Conservation (phyloP, 345 rosid genomes). For the Raphanus raphanistrum region DNA sequence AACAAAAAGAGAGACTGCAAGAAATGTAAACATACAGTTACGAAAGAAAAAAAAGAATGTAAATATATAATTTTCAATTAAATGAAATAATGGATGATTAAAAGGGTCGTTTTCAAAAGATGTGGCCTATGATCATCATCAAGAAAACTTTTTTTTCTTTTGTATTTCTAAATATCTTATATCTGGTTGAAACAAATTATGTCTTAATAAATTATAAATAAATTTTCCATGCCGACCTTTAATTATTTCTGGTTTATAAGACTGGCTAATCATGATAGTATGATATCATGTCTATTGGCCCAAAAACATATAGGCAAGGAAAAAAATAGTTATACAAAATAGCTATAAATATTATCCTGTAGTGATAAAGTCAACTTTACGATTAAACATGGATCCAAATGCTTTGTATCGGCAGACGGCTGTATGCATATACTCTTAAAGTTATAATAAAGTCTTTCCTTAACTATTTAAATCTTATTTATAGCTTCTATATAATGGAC, state of each 20-base stretch:
- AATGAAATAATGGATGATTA: constrained; percentile 3
- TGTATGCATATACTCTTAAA: neutral
- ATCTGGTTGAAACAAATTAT: constrained; percentile 16
- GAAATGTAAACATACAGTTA: no score
- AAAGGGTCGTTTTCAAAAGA: constrained; percentile 29
- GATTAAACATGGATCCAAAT: neutral
- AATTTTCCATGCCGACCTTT: constrained; percentile 12
- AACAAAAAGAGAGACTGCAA: neutral
- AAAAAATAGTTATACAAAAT: neutral
- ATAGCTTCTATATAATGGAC: no score
- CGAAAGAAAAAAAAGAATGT: no score
- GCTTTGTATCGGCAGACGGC: neutral
- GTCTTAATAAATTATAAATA: neutral
- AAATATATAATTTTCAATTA: no score
- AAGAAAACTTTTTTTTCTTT: constrained; percentile 21
- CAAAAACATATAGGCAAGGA: neutral
- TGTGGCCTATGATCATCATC: constrained; percentile 39
- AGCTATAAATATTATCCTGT: neutral
- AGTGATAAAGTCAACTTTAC: neutral
- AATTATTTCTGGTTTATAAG: neutral
- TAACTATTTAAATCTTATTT: no score
- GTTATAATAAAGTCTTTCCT: neutral
- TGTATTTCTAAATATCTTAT: constrained; percentile 5
- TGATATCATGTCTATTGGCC: constrained; percentile 32
- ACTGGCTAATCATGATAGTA: constrained; percentile 31